Evolutionary conservation across 2,329 filamentous ascomycete genomes (phyloP).

Genomic region (Sclerotinia minor): DNA sequence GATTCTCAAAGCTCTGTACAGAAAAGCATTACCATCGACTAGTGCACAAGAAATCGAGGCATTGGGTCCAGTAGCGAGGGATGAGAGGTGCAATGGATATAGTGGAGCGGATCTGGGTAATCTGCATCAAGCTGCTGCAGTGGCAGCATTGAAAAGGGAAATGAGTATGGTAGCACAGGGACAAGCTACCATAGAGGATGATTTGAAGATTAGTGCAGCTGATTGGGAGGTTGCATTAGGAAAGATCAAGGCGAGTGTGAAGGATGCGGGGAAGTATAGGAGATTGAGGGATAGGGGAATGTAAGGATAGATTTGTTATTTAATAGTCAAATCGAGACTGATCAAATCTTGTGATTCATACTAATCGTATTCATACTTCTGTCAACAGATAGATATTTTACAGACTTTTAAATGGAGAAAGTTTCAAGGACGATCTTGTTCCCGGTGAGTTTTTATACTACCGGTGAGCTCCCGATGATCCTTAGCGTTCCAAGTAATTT

Average conservation of each 20-base stretch:
- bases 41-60: constrained; percentile 53
- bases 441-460: neutral
- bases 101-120: constrained; percentile 67
- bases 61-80: constrained; percentile 65
- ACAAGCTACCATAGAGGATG: constrained; percentile 24
- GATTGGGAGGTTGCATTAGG: constrained; percentile 43
- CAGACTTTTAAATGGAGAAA: too few relatives aligned
- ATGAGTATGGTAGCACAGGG: constrained; percentile 29
- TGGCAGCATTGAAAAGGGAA: constrained; percentile 42
- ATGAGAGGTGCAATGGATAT: constrained; percentile 70
- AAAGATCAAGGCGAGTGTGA: constrained; percentile 42
- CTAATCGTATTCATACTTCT: too few relatives aligned
- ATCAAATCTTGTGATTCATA: neutral
- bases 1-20: constrained; percentile 71
- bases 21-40: constrained; percentile 53
- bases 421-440: too few relatives aligned
- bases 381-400: too few relatives aligned
- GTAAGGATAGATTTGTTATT: constrained; percentile 27
- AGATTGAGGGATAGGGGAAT: constrained; percentile 43
- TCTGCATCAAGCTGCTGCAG: constrained; percentile 45
- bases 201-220: constrained; percentile 35
- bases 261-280: constrained; percentile 42
- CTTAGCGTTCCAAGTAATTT: neutral
- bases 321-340: neutral
- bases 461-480: neutral